Conservation (phyloP, 1,139 yeast genomes). For the Pichia sp. region DNA sequence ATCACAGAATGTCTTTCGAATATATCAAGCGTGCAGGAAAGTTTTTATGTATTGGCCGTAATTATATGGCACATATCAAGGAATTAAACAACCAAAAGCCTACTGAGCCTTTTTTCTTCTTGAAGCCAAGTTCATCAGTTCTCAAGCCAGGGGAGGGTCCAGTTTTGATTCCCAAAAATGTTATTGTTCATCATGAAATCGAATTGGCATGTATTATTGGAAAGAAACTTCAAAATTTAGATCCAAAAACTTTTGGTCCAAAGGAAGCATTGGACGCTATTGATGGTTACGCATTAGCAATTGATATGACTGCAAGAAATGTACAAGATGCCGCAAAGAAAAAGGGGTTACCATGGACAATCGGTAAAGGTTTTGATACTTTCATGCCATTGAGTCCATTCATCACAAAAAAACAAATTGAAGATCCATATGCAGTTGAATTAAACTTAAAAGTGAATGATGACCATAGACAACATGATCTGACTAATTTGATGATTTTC, state of each 20-base stretch:
- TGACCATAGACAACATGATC: conserved; percentile 62
- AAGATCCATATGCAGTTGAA: conserved; percentile 69
- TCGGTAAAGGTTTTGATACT: conserved; percentile 95
- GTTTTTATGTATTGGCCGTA: conserved; percentile 91
- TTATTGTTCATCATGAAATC: conserved; percentile 82
- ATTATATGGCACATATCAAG: conserved; percentile 89
- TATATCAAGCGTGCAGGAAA: conserved; percentile 67
- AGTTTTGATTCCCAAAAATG: conserved; percentile 76
- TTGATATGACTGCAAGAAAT: conserved; percentile 92
- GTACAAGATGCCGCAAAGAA: conserved; percentile 92
- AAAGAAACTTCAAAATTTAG: conserved; percentile 55
- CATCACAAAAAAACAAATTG: conserved; percentile 58
- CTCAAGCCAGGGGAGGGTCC: conserved; percentile 65
- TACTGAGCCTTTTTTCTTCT: conserved; percentile 79
- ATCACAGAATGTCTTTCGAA: conserved; percentile 43
- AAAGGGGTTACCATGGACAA: conserved; percentile 95
- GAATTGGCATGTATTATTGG: conserved; percentile 80
- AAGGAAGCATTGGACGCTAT: conserved; percentile 71
- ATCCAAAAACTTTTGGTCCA: conserved; percentile 49
- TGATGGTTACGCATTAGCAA: conserved; percentile 79
- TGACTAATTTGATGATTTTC: conserved; percentile 82
- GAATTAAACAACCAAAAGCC: conserved; percentile 82
- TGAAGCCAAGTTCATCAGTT: conserved; percentile 74
- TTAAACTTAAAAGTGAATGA: conserved; percentile 69
- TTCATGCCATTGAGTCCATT: conserved; percentile 76